These are phyloP conservation scores for Pythium utonaiense DNA, from an alignment of 352 stramenopile species.

Conservation along the genomic window DNA sequence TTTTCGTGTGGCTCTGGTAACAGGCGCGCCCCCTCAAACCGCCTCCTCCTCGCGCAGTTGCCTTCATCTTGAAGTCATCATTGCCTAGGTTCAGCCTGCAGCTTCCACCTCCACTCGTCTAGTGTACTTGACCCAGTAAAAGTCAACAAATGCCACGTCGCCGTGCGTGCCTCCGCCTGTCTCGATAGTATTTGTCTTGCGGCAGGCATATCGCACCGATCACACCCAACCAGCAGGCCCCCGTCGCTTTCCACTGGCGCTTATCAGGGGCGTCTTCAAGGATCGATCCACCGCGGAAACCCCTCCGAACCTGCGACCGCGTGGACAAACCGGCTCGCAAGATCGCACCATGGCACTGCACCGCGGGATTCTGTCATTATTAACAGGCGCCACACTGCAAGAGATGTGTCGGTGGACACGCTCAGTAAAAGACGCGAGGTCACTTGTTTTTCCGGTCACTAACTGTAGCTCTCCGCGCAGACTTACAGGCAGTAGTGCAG, in stretches of 20 bases:
- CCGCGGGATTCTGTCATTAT: neutral
- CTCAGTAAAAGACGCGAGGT: neutral
- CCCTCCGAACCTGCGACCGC: neutral
- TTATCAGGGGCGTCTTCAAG: constrained; percentile 8
- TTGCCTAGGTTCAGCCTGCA: neutral
- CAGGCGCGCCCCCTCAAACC: neutral
- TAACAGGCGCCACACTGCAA: too few relatives aligned
- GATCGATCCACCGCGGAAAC: neutral
- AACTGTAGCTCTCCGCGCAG: too few relatives aligned
- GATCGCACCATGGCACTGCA: neutral
- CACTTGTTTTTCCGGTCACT: too few relatives aligned
- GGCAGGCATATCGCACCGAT: constrained; percentile 4
- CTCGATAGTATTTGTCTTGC: neutral
- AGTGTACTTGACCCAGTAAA: neutral
- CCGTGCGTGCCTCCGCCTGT: neutral
- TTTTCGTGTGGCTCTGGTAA: constrained; percentile 1
- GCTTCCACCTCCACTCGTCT: neutral
- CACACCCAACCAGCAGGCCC: constrained; percentile 2
- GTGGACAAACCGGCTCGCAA: constrained; percentile 1
- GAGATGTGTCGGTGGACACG: neutral
- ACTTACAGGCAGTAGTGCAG: neutral
- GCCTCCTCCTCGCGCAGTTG: neutral
- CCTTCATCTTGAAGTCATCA: neutral
- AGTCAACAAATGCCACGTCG: neutral
- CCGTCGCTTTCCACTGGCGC: constrained; percentile 6